Evolutionary conservation across 352 stramenopile genomes (phyloP).

Genomic region (Saprolegnia parasitica): DNA sequence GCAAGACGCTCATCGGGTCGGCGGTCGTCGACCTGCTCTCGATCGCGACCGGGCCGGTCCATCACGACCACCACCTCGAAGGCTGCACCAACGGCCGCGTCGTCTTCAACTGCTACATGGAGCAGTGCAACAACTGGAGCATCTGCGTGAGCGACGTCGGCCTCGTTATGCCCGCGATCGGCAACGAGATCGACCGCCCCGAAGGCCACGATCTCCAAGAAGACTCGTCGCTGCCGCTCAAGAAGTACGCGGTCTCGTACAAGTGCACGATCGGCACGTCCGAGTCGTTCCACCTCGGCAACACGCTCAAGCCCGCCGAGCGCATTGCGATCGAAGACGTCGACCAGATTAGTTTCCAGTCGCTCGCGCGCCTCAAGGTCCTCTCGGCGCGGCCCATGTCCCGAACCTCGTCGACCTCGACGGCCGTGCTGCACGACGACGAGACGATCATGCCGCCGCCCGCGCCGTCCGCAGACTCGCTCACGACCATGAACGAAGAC

Average conservation of each 20-base stretch:
- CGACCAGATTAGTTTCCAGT: slow-evolving; percentile 84
- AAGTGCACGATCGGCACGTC: slow-evolving; percentile 86
- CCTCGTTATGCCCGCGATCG: slow-evolving; percentile 85
- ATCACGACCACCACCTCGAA: slow-evolving; percentile 82
- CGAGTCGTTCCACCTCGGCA: slow-evolving; percentile 84
- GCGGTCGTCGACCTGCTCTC: slow-evolving; percentile 77
- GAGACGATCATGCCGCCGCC: slow-evolving; percentile 9
- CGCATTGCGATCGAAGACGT: slow-evolving; percentile 74
- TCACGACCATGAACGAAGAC: slow-evolving; percentile 54
- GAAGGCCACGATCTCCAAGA: slow-evolving; percentile 88
- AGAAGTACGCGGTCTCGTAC: slow-evolving; percentile 87
- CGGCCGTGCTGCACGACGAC: neutral
- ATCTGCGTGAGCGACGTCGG: slow-evolving; percentile 84
- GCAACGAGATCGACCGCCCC: slow-evolving; percentile 81
- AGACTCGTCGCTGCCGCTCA: slow-evolving; percentile 79
- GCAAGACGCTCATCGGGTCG: slow-evolving; percentile 70
- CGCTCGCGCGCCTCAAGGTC: slow-evolving; percentile 70
- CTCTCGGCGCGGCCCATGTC: slow-evolving; percentile 56
- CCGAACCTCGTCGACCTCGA: slow-evolving; percentile 31
- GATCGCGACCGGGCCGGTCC: slow-evolving; percentile 76
- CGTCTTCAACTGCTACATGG: slow-evolving; percentile 90
- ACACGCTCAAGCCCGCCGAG: slow-evolving; percentile 73
- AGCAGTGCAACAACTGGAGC: slow-evolving; percentile 87
- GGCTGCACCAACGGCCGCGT: slow-evolving; percentile 83
- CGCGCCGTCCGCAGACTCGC: neutral